Evolutionary conservation across 352 stramenopile genomes (phyloP), one percentile per base, ranked within the genome.

Genomic region (Phytophthora pluvialis): DNA sequence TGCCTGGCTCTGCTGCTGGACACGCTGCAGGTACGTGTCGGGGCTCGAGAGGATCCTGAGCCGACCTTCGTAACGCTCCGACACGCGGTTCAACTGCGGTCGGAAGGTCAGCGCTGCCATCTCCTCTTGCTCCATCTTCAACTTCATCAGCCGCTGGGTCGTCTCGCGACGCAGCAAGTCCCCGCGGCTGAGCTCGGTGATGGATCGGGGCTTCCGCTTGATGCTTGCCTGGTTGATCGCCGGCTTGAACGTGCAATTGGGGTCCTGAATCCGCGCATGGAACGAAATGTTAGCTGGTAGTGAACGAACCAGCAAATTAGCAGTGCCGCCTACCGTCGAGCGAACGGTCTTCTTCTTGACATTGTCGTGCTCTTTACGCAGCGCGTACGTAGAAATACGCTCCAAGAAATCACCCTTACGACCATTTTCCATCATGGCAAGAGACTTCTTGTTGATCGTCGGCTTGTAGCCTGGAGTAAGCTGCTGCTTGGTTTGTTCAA

Each of bases 41-140:
- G 86, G 86, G 36, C 75, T 91, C 8, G 75, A 86, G 15, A 92
- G 62, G 58, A 96, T 91, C 57, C 93, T 93, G 49, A 96, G 80
- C 33, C 81, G 75, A 25, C 88, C 81, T 70, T 95, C 83, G 35
- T 84, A 67, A 16, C 73, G 77, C 39, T 90, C 74, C 1, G 83
- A 92, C 25, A 78, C 66, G 38, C 81, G 81, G 45, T 88, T 94
- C 45, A 95, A 64, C 54, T 86, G 80, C 25, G 88, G 88, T 4
- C 80, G 79, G 55, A 96, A 96, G 7, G 88, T 96, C 21, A 96
- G 59, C 3, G 80, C 70, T 12, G 78, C 75, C 86, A 95, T 92
- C 47, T 96, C 88, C 31, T 93, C 77, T 64, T 96, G 88, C 72
- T 94, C 88, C 84, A 93, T 91, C 55, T 92, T 90, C 25, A 95